phyloP scores from a whole-genome alignment of 2,329 filamentous ascomycete species.

The Fusarium sp. region DNA sequence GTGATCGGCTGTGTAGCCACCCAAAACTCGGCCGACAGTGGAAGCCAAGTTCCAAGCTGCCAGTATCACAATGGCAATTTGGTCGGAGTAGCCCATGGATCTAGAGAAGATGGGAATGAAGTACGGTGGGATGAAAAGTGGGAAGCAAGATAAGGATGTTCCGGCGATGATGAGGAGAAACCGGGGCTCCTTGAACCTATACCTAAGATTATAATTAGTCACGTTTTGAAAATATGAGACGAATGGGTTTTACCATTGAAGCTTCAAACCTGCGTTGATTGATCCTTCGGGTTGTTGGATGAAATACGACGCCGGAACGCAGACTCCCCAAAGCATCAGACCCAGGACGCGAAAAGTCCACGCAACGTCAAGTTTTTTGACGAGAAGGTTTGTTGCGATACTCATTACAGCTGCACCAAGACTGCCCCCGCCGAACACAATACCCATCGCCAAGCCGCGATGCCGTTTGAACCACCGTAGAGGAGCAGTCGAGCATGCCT shows the following conservation, averaged over 20 bases:
- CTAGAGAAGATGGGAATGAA: slow-evolving; percentile 45
- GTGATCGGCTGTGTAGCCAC: slow-evolving; percentile 45
- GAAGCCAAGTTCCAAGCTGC: slow-evolving; percentile 51
- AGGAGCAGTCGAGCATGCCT: slow-evolving; percentile 45
- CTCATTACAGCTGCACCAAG: slow-evolving; percentile 49
- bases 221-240: fast-evolving
- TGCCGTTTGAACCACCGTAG: slow-evolving; percentile 47
- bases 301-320: slow-evolving; percentile 48
- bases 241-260: slow-evolving; percentile 44
- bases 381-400: slow-evolving; percentile 44
- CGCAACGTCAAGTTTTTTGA: slow-evolving; percentile 40
- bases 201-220: slow-evolving; percentile 21
- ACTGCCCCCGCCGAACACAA: slow-evolving; percentile 50
- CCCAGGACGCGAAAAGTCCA: slow-evolving; percentile 49
- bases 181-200: slow-evolving; percentile 44
- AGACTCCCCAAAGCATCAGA: slow-evolving; percentile 48
- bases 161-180: slow-evolving; percentile 45
- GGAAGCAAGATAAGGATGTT: slow-evolving; percentile 47
- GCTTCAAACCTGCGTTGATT: slow-evolving; percentile 17
- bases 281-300: slow-evolving; percentile 37
- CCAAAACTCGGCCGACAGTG: slow-evolving; percentile 43
- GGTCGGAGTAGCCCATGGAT: slow-evolving; percentile 45
- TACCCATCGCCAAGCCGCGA: slow-evolving; percentile 47
- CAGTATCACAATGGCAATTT: slow-evolving; percentile 41
- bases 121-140: slow-evolving; percentile 46